Conservation (phyloP, 2,329 filamentous ascomycete genomes). For the Colletotrichum theobromicola region DNA sequence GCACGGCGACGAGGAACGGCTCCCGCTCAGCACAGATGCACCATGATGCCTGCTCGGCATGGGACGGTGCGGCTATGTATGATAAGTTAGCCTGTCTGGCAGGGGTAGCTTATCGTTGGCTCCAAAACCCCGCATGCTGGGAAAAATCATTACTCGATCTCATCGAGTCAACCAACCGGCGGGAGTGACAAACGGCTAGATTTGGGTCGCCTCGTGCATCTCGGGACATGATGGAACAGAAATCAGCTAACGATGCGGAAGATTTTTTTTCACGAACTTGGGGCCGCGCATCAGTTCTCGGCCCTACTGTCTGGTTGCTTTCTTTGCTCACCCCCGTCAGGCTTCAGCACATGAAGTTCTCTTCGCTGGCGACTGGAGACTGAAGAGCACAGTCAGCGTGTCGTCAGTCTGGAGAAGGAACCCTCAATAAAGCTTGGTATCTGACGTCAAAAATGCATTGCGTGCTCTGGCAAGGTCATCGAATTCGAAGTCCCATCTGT, state of each 20-base stretch:
- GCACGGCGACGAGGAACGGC: not conserved
- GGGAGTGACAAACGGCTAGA: not conserved
- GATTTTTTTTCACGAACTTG: not conserved
- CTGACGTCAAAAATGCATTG: not conserved
- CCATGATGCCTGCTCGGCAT: not conserved
- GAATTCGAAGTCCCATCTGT: not conserved
- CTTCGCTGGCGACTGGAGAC: not conserved
- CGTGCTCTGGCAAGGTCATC: not conserved
- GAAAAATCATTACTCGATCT: conserved; percentile 32
- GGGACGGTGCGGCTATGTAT: conserved; percentile 15
- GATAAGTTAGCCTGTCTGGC: conserved; percentile 11
- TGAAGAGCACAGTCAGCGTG: not conserved
- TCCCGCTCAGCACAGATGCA: not conserved
- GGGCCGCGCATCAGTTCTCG: not conserved
- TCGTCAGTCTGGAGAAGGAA: not conserved
- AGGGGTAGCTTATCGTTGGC: conserved; percentile 20
- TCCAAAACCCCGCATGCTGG: conserved; percentile 17
- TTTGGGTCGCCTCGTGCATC: not conserved
- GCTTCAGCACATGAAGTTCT: not conserved
- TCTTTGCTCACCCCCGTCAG: not conserved
- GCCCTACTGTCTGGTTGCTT: not conserved
- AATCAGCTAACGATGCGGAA: not conserved
- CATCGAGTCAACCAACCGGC: conserved; percentile 26
- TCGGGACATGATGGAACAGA: not conserved
- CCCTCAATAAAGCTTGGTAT: not conserved